Evolutionary conservation across 768 basidiomycete species (phyloP).

Genomic region (Tricholoma sp.): DNA sequence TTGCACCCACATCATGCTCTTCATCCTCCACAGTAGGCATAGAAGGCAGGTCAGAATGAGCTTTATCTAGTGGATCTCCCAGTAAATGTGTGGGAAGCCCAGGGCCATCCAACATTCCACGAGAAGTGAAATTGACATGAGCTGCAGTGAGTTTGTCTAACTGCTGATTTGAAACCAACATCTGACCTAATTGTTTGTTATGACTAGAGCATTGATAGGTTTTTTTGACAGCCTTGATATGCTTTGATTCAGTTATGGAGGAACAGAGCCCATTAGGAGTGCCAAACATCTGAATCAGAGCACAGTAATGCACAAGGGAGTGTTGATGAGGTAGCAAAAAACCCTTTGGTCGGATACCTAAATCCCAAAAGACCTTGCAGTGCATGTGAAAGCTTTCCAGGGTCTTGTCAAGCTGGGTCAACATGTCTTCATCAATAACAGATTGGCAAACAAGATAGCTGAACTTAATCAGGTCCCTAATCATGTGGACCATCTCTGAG

Average conservation of each 20-base stretch:
- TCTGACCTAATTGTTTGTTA: neutral
- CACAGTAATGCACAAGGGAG: slow-evolving; percentile 1
- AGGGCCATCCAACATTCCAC: neutral
- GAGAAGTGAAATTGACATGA: no score
- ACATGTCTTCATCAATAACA: slow-evolving; percentile 5
- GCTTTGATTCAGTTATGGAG: no score
- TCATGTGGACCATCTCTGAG: slow-evolving; percentile 11
- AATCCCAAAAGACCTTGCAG: neutral
- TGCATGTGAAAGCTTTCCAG: neutral
- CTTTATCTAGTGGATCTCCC: neutral
- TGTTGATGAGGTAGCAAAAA: slow-evolving; percentile 3
- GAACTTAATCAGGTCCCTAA: slow-evolving; percentile 19
- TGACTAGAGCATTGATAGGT: no score
- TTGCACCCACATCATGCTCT: neutral
- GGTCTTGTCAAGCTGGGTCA: neutral
- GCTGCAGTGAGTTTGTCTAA: neutral
- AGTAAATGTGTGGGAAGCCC: neutral
- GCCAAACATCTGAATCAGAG: slow-evolving; percentile 3
- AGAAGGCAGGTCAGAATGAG: neutral
- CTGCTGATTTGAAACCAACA: neutral
- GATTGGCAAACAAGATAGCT: slow-evolving; percentile 16
- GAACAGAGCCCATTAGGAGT: slow-evolving; percentile 3
- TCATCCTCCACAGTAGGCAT: neutral
- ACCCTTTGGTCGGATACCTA: neutral
- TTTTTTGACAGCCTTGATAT: no score